phyloP scores from a whole-genome alignment of 768 basidiomycete genomes.

The Lyophyllum atratum region DNA sequence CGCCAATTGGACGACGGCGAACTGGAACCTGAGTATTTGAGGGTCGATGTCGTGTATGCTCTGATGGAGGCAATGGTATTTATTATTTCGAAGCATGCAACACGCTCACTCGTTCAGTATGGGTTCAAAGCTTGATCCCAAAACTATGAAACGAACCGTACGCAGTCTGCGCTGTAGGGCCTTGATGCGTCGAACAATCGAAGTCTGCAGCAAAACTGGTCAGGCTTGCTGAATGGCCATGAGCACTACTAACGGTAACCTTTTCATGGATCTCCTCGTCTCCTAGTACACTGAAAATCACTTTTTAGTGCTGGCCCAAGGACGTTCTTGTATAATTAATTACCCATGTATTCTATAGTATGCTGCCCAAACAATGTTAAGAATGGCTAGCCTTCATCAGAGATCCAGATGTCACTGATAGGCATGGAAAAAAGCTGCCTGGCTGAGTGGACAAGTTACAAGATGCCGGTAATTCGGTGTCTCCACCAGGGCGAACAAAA shows the following conservation, averaged over 20 bases:
- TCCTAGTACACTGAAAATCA: background rate
- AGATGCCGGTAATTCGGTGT: no score
- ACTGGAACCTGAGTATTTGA: constrained; percentile 13
- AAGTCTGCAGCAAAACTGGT: constrained; percentile 1
- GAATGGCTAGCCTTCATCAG: no score
- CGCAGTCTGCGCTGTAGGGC: constrained; percentile 22
- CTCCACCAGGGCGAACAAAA: no score
- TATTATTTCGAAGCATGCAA: background rate
- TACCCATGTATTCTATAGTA: background rate
- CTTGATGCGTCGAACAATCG: constrained; percentile 12
- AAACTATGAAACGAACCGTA: constrained; percentile 19
- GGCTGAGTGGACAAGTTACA: no score
- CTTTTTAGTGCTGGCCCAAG: background rate
- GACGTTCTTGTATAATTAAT: no score
- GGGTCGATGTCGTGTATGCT: constrained; percentile 15
- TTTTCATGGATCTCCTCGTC: background rate
- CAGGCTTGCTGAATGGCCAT: background rate
- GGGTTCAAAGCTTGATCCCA: constrained; percentile 11
- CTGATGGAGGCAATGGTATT: constrained; percentile 17
- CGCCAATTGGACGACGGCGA: constrained; percentile 14
- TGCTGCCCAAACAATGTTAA: no score
- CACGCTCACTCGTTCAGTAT: background rate
- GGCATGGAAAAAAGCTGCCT: no score
- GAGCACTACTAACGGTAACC: background rate
- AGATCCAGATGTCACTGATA: no score